Percentiles rank a stretch among this genome's conserved stretches.
phyloP scores from a whole-genome alignment of 2,329 filamentous ascomycete genomes.

The Alternaria sp. region DNA sequence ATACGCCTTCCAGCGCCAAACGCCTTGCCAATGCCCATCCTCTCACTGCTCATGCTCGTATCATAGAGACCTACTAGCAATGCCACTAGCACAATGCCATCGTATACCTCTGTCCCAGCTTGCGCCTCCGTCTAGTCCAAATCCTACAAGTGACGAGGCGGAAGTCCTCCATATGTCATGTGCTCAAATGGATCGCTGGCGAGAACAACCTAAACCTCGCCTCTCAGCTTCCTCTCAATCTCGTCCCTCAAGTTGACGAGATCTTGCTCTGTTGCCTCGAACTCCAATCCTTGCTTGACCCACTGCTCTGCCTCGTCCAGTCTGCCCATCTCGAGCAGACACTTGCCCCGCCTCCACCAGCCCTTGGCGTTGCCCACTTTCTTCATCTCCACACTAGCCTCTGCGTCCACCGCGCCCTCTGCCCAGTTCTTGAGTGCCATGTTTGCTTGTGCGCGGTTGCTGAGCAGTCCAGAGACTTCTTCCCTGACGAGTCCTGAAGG shows the following conservation, averaged over 20 bases:
- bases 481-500: constrained; percentile 82
- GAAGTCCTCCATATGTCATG: not conserved
- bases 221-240: constrained; percentile 54
- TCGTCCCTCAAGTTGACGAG: constrained; percentile 48
- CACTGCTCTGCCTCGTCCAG: constrained; percentile 82
- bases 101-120: not conserved
- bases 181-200: not conserved
- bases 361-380: constrained; percentile 88
- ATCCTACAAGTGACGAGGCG: not conserved
- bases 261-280: constrained; percentile 69
- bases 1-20: not conserved
- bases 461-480: constrained; percentile 79
- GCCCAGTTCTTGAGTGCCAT: constrained; percentile 84
- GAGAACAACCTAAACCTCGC: not conserved
- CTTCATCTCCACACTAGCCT: constrained; percentile 87
- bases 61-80: not conserved
- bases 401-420: constrained; percentile 85
- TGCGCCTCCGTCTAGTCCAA: not conserved
- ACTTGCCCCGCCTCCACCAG: constrained; percentile 88
- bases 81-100: not conserved
- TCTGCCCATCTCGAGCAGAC: constrained; percentile 88
- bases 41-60: not conserved
- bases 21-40: not conserved
- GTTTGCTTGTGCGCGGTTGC: constrained; percentile 88
- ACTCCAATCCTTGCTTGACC: constrained; percentile 78